These are phyloP conservation scores for Aureobasidium lini DNA, from an alignment of 2,329 filamentous ascomycete species.

Conservation along the genomic window DNA sequence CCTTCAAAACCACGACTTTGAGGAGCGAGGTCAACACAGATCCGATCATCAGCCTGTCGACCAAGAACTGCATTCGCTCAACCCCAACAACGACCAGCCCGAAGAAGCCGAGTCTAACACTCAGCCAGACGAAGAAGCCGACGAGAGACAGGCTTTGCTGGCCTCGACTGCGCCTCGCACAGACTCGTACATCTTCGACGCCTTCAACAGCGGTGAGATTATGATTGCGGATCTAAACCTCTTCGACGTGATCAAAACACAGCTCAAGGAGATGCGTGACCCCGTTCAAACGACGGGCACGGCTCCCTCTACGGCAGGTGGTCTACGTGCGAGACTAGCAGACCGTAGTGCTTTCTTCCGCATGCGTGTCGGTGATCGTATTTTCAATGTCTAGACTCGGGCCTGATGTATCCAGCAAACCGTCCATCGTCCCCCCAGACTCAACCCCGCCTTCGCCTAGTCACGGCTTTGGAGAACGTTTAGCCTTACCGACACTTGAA, in stretches of 20 bases:
- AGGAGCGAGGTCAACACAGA: slow-evolving; percentile 45
- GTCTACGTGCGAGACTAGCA: slow-evolving; percentile 16
- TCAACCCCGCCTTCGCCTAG: neutral
- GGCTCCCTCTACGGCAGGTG: neutral
- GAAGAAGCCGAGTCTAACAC: neutral
- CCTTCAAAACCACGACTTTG: slow-evolving; percentile 51
- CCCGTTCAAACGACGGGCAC: slow-evolving; percentile 17
- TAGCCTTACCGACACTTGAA: neutral
- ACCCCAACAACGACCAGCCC: slow-evolving; percentile 16
- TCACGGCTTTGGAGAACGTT: slow-evolving; percentile 7
- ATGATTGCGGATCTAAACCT: slow-evolving; percentile 38
- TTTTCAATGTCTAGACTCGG: slow-evolving; percentile 14
- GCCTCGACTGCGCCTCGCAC: slow-evolving; percentile 18
- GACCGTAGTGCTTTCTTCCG: slow-evolving; percentile 14
- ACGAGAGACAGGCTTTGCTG: slow-evolving; percentile 15
- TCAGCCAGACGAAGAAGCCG: slow-evolving; percentile 12
- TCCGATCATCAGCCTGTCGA: slow-evolving; percentile 30
- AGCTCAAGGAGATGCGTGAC: slow-evolving; percentile 32
- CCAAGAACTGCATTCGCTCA: slow-evolving; percentile 34
- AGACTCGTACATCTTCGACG: slow-evolving; percentile 33
- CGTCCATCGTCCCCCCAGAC: neutral
- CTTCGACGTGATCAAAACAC: slow-evolving; percentile 34
- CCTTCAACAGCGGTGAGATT: slow-evolving; percentile 41
- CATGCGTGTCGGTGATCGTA: slow-evolving; percentile 12
- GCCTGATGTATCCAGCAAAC: neutral